A percentile compares a stretch with the other conserved stretches of the same genome.
Conservation (phyloP, 352 stramenopile species). For the Pythium scleroteichum region DNA sequence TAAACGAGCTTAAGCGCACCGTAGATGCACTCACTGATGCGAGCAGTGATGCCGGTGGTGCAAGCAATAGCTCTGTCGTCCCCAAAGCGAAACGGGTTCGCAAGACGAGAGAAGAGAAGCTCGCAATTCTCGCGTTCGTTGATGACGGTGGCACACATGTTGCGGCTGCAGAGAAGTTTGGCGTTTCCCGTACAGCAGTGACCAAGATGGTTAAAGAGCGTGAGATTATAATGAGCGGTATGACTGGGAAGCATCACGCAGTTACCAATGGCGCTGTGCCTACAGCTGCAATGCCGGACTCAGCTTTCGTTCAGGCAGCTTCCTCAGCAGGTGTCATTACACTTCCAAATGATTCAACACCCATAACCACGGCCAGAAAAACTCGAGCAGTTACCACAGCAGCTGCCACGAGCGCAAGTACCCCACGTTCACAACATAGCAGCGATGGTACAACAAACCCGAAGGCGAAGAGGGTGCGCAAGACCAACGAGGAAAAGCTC, state of each 20-base stretch:
- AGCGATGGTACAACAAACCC: not conserved
- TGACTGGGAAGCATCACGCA: slow-evolving; percentile 20
- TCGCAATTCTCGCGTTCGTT: slow-evolving; percentile 80
- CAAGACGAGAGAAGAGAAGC: slow-evolving; percentile 84
- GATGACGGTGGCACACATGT: slow-evolving; percentile 78
- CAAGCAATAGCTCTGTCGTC: not conserved
- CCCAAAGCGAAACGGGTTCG: slow-evolving; percentile 63
- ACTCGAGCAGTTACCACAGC: slow-evolving; percentile 4
- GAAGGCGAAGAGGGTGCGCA: slow-evolving; percentile 67
- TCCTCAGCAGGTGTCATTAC: not conserved
- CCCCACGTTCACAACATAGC: not conserved
- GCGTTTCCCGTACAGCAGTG: slow-evolving; percentile 76
- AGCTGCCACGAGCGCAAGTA: not conserved
- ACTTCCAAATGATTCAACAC: not conserved
- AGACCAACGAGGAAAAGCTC: slow-evolving; percentile 86
- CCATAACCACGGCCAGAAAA: slow-evolving; percentile 12
- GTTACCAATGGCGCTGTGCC: slow-evolving; percentile 2
- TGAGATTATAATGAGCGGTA: slow-evolving; percentile 48
- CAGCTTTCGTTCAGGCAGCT: not conserved
- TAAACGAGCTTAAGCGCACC: slow-evolving; percentile 19
- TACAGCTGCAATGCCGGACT: not conserved
- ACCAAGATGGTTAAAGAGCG: slow-evolving; percentile 89
- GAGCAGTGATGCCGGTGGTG: not conserved
- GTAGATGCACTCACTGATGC: slow-evolving; percentile 2
- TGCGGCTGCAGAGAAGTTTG: slow-evolving; percentile 76